Evolutionary conservation across 768 basidiomycete species (phyloP).

Genomic region (Suillus weaverae): DNA sequence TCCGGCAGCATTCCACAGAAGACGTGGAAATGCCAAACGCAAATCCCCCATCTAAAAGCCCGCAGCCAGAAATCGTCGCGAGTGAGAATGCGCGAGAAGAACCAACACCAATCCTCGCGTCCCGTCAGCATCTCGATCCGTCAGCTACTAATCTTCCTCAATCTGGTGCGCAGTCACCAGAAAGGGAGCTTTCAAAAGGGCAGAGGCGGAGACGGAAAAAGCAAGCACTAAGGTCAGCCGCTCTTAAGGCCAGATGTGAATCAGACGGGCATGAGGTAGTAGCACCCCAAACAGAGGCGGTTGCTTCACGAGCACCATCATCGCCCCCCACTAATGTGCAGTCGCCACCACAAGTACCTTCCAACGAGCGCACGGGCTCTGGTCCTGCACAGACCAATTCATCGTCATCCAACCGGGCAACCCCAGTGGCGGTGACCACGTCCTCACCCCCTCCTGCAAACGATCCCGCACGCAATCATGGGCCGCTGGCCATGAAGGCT

Average conservation of each 20-base stretch:
- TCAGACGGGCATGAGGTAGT: background rate
- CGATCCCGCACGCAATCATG: background rate
- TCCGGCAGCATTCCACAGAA: conserved; percentile 9
- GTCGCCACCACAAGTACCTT: background rate
- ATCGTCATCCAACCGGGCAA: background rate
- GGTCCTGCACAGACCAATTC: background rate
- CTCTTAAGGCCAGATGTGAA: background rate
- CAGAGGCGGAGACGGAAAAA: conserved; percentile 1
- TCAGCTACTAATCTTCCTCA: background rate
- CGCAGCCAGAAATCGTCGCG: background rate
- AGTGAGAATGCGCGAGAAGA: background rate
- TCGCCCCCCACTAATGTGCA: background rate
- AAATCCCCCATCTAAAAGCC: too few species aligned
- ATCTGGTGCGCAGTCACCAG: too few species aligned
- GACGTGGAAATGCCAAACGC: background rate
- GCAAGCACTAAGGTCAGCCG: background rate
- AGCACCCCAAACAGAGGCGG: background rate
- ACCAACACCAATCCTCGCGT: background rate
- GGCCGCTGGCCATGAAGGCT: background rate
- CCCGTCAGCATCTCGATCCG: background rate
- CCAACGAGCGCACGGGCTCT: background rate
- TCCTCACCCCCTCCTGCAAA: background rate
- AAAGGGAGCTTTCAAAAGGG: background rate
- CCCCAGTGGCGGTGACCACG: background rate
- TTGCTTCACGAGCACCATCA: background rate